phyloP scores from a whole-genome alignment of 306 rosid genomes.

The Oxytropis ochrocephala region DNA sequence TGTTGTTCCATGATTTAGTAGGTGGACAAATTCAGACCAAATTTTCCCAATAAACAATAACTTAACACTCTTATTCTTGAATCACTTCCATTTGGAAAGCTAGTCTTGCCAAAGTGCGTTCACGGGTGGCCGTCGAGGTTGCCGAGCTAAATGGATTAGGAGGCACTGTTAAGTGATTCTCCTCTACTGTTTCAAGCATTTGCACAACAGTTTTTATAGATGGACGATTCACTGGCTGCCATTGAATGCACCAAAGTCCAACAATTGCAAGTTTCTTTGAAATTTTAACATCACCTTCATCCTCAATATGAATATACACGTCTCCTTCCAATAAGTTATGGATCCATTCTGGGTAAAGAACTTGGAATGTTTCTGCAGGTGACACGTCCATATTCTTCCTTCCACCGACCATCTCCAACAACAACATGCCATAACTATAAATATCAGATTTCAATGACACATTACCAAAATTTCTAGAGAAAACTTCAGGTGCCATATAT shows the following conservation, averaged over 20 bases:
- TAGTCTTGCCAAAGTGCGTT: background rate
- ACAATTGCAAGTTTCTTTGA: too few species aligned
- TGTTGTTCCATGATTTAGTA: too few species aligned
- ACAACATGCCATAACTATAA: too few species aligned
- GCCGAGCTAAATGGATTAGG: background rate
- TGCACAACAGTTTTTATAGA: background rate
- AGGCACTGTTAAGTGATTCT: background rate
- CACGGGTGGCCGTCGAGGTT: background rate
- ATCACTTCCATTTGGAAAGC: background rate
- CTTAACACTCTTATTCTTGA: background rate
- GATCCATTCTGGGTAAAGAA: constrained; percentile 4
- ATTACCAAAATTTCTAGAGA: too few species aligned
- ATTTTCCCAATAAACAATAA: too few species aligned
- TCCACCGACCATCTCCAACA: too few species aligned
- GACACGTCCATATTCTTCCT: background rate
- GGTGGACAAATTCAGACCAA: too few species aligned
- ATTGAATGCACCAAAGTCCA: too few species aligned
- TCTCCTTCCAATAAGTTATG: background rate
- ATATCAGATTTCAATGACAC: too few species aligned
- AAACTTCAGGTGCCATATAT: too few species aligned
- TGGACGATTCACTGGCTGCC: background rate
- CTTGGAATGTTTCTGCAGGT: background rate
- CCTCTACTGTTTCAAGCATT: background rate
- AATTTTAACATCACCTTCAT: background rate
- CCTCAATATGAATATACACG: background rate